Base-by-base conservation (phyloP, 495 filamentous ascomycete species). In the Penicillium turbatum region DNA sequence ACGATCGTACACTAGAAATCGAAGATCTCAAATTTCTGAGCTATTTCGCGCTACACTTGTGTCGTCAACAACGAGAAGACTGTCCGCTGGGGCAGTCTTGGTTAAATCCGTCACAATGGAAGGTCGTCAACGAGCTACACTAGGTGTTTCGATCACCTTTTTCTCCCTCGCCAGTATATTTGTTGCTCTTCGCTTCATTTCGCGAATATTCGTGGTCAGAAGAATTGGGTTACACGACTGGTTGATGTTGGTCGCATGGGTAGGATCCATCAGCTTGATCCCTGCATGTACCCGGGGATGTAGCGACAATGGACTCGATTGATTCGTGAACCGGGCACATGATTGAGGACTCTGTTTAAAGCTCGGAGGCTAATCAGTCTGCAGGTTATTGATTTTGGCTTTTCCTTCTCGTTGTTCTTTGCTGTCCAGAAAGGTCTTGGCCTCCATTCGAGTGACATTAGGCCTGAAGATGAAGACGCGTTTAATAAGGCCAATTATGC, bases 221-320 rank as follows among this genome's bases (percentile, higher is more conserved):
- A 81, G 73, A 51, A 68, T 91, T 12, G 79, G 77, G 27, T 75
- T 76, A 65, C 89, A 96, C 66, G 92, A 97, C 71, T 90, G 88
- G 72, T 79, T 88, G 60, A 95, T 97, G 55, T 64, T 90, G 19
- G 37, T 90, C 52, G 90, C 91, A 56, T 96, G 89, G 92, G 78
- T 71, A 15, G 19, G 35, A 41, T 53, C 26, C 48, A 24, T 46
- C 34, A 19, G 32, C 30, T 21, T 34, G 32, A 40, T 51, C 15
- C 54, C 61, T 64, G 53, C 64, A 64, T 52, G 45, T 32, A 56
- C 26, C 47, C 48, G 29, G 41, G 30, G 34, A 51, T 53, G 56
- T 48, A 17, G 31, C 13, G 29, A 43, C 30, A 43, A 21, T 35
- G 29, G 36, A 54, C 26, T 35, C 29, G 36, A 27, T 45, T n/a